Evolutionary conservation across 345 rosid species (phyloP).

Genomic region (Eucalyptus viminalis): DNA sequence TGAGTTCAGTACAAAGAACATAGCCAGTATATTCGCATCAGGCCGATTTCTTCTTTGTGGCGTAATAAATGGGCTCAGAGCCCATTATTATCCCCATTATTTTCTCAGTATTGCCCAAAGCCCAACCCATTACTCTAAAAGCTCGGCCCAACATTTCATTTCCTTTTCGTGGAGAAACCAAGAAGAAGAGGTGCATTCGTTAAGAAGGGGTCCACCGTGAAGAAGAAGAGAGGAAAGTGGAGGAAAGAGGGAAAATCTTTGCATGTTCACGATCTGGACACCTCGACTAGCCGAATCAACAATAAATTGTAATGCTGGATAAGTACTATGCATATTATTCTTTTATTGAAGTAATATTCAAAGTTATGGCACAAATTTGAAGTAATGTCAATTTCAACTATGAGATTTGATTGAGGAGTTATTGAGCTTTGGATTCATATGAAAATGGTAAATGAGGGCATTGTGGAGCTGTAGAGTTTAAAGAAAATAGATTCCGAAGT

Average conservation of each 20-base stretch:
- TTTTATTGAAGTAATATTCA: neutral
- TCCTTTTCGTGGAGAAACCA: too few species aligned
- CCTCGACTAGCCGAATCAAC: neutral
- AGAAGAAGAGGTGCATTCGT: too few species aligned
- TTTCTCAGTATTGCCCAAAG: too few species aligned
- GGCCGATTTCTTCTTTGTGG: too few species aligned
- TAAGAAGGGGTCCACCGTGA: neutral
- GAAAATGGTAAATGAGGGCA: neutral
- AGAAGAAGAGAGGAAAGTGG: neutral
- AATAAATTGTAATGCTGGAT: neutral
- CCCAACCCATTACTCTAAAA: too few species aligned
- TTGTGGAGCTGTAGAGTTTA: neutral
- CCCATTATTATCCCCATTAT: too few species aligned
- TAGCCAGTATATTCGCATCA: too few species aligned
- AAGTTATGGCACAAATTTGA: neutral
- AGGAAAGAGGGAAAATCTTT: neutral
- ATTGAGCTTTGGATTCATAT: too few species aligned
- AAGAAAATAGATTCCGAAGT: fast-evolving
- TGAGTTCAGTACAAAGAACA: too few species aligned
- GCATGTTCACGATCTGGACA: neutral
- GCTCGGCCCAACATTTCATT: too few species aligned
- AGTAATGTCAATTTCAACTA: neutral
- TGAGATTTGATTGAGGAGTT: too few species aligned
- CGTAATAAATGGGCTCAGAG: too few species aligned
- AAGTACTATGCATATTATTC: neutral